Percentiles rank a stretch among this genome's conserved stretches.
Evolutionary conservation across 2,329 filamentous ascomycete genomes (phyloP).

Genomic region (Xylaria sp.): DNA sequence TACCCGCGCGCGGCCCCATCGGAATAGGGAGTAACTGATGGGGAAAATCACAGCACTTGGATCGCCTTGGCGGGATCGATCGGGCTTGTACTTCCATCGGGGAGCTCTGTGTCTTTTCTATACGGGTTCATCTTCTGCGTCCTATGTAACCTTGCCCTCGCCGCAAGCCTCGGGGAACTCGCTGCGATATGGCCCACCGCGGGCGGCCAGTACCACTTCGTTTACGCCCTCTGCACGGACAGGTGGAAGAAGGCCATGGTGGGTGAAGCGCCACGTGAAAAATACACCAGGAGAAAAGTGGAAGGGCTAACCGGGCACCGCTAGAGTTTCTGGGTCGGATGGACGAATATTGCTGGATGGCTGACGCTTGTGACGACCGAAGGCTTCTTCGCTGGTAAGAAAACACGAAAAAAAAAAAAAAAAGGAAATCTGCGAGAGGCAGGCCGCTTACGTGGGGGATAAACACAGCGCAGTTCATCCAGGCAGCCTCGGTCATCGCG

Average conservation of each 20-base stretch:
- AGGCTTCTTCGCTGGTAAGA: conserved; percentile 45
- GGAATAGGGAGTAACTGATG: conserved; percentile 1
- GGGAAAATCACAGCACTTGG: conserved; percentile 37
- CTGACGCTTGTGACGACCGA: conserved; percentile 47
- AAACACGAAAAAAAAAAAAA: not conserved
- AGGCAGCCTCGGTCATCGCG: conserved; percentile 44
- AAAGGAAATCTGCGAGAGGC: not conserved
- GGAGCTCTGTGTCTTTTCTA: conserved; percentile 45
- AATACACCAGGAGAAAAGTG: not conserved
- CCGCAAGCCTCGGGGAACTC: conserved; percentile 47
- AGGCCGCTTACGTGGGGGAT: not conserved
- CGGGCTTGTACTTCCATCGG: conserved; percentile 45
- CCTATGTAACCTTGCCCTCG: conserved; percentile 47
- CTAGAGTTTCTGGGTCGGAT: conserved; percentile 48
- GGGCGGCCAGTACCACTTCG: conserved; percentile 51
- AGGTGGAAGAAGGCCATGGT: conserved; percentile 44
- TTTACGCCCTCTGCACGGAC: conserved; percentile 44
- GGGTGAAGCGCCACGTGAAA: not conserved
- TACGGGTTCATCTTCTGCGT: conserved; percentile 52
- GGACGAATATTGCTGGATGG: conserved; percentile 52
- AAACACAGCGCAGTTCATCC: conserved; percentile 47
- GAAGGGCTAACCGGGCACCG: not conserved
- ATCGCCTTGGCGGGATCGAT: conserved; percentile 47
- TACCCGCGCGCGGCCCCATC: no score
- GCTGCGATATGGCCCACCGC: conserved; percentile 50